These are phyloP conservation scores for Strobilomyces echinocephalus DNA, from an alignment of 768 basidiomycete genomes.

Conservation along the genomic window DNA sequence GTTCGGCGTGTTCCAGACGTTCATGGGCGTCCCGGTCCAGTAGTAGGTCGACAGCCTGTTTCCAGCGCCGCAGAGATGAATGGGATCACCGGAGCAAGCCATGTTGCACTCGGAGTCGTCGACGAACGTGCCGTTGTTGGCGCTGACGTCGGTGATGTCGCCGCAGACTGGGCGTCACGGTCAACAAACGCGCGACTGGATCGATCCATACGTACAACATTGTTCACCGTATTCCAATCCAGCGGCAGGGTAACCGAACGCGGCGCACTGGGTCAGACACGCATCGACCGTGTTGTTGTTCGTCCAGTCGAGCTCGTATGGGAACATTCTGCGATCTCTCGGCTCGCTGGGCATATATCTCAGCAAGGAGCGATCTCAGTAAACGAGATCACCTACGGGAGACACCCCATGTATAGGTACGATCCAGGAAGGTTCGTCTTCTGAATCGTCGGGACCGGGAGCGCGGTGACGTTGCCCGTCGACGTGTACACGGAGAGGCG, in stretches of 20 bases:
- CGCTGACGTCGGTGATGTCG: slow-evolving; percentile 50
- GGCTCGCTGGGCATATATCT: slow-evolving; percentile 45
- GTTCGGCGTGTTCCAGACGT: slow-evolving; percentile 60
- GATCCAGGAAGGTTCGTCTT: slow-evolving; percentile 56
- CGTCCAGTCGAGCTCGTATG: slow-evolving; percentile 53
- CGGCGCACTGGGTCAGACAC: slow-evolving; percentile 65
- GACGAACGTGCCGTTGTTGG: slow-evolving; percentile 30
- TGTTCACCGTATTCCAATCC: slow-evolving; percentile 68
- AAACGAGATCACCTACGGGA: slow-evolving; percentile 41
- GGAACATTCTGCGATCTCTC: slow-evolving; percentile 43
- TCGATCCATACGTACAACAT: slow-evolving; percentile 49
- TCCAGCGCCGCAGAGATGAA: slow-evolving; percentile 62
- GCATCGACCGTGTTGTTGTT: slow-evolving; percentile 59
- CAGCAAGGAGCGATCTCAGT: background rate
- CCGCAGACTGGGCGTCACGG: slow-evolving; percentile 54
- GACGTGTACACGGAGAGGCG: slow-evolving; percentile 67
- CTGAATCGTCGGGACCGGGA: slow-evolving; percentile 56
- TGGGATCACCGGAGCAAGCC: slow-evolving; percentile 66
- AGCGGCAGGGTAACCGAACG: slow-evolving; percentile 67
- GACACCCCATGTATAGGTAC: slow-evolving; percentile 65
- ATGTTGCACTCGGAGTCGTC: slow-evolving; percentile 38
- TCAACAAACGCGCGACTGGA: background rate
- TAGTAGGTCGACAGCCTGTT: slow-evolving; percentile 51
- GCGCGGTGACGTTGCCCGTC: slow-evolving; percentile 43
- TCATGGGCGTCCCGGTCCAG: slow-evolving; percentile 45